Evolutionary conservation across 305 asterid species (phyloP), one percentile per base, ranked within the genome.

Genomic region (Solanum hybrid): DNA sequence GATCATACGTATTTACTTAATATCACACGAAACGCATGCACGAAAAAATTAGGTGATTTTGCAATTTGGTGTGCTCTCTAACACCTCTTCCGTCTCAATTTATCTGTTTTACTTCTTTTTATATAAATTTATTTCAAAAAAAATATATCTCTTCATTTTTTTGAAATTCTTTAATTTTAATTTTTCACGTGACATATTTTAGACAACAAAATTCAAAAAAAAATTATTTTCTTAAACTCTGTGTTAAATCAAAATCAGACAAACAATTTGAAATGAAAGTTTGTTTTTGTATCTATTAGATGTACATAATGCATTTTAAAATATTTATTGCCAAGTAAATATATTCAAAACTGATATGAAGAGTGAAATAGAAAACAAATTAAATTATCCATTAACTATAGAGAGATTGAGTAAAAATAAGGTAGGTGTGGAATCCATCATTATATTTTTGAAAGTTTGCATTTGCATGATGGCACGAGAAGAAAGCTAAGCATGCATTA

Each of bases 401-500:
- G 35, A 80, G 24, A 80, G 36, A 81, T 4, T 81, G 87, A 29
- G 22, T 19, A 29, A 84, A 80, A 45, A 10, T 11, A 84, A 51
- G 73, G 87, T 29, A 29, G 87, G 76, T 84, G 87, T 51, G 87
- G 42, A 51, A 31, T 84, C 76, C 75, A 84, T 84, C 40, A 51
- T 84, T 51, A 51, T 12, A 38, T 51, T 51, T 84, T 51, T 51
- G 76, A 84, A 56, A 84, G 87, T 31, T 51, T 84, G 17, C 72
- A 84, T 84, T 19, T 84, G 87, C 76, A 84, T 84, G 75, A 84
- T 84, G 73, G 87, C 13, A 84, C 45, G 45, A 84, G 75, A 84
- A 84, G 87, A 84, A 51, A 84, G 34, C 34, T 31, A 31, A 31
- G 31, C 87, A 84, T 31, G 87, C 76, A 84, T 19, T 51, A 51